Base-by-base conservation (phyloP, 768 basidiomycete species). In the Cystofilobasidium capitatum region DNA sequence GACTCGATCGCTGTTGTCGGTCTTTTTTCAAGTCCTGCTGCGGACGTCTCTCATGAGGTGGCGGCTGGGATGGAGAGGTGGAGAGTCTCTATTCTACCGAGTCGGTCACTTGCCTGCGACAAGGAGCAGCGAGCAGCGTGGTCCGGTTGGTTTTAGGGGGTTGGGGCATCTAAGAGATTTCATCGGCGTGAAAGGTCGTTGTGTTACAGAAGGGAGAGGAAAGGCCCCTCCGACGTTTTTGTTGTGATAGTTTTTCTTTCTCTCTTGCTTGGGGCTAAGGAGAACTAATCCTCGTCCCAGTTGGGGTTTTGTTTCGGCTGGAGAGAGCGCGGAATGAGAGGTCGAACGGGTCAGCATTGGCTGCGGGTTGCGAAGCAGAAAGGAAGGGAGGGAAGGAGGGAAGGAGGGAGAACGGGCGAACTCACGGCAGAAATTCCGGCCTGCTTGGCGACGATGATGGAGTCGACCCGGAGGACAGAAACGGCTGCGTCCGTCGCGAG, bases 401-500 rank as follows among this genome's bases (percentile, higher is more conserved):
- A 42, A 58, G 20, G 44, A 26, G 26, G 7, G 39, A 42, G n/a
- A n/a, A n/a, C n/a, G 22, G 37, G 36, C 4, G 22, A 20, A 47
- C 42, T 24, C 0, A 66, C 57, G 37, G 66, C 60, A 26, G 64
- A 55, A 44, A 65, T 65, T 24, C 64, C 64, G 37, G 64, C 66
- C 42, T 69, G 68, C 69, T 90, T 91, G 79, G 88, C 89, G 85
- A 93, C 91, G 80, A 97, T 96, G 76, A 98, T 97, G 74, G 89
- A 91, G 78, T 99, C 96, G 9, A 99, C 96, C 70, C 87, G 88
- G 64, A 99, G 83, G 36, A 96, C 89, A 0, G 89, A 86, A 45
- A 88, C 82, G 0, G 92, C 91, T 22, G 91, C 90, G 75, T 96
- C 91, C 0, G 91, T 91, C 20, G 87, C 92, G n/a, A 92, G 83